A percentile compares a stretch with the other conserved stretches of the same genome.
phyloP scores from a whole-genome alignment of 1,284 basidiomycete genomes.

The Volvariella surrecta region DNA sequence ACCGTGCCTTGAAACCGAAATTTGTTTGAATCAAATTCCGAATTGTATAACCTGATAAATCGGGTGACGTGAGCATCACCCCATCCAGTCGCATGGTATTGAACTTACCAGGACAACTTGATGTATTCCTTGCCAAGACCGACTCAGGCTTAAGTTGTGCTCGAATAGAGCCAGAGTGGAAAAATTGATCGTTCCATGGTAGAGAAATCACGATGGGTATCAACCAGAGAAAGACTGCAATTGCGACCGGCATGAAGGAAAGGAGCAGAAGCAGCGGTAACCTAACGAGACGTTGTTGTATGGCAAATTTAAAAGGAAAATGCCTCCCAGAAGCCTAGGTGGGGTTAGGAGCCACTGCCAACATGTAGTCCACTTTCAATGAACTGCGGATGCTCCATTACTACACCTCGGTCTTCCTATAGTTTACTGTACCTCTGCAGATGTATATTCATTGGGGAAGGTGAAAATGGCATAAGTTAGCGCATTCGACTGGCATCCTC shows the following conservation, averaged over 20 bases:
- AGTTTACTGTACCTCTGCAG: too few species aligned
- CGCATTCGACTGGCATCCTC: too few species aligned
- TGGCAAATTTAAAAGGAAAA: too few species aligned
- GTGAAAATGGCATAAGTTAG: too few species aligned
- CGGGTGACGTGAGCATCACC: constrained; percentile 1
- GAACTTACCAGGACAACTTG: constrained; percentile 24
- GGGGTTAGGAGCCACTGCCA: too few species aligned
- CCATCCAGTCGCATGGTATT: background rate
- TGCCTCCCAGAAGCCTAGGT: too few species aligned
- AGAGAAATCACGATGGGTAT: background rate
- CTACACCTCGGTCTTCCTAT: too few species aligned
- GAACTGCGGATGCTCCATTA: too few species aligned
- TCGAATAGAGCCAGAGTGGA: background rate
- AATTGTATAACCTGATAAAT: constrained; percentile 40
- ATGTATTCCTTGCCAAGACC: constrained; percentile 15
- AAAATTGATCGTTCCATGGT: background rate
- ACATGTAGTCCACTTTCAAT: too few species aligned
- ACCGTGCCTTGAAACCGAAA: constrained; percentile 45
- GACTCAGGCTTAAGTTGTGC: background rate
- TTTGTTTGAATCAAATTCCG: constrained; percentile 32
- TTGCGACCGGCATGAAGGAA: constrained; percentile 6
- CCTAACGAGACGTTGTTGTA: too few species aligned
- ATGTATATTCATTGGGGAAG: too few species aligned
- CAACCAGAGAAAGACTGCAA: background rate
- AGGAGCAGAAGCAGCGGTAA: background rate